A percentile compares a stretch with the other conserved stretches of the same genome.
Evolutionary conservation across 1,139 yeast genomes (phyloP).

Genomic region (Wickerhamiella infanticola): DNA sequence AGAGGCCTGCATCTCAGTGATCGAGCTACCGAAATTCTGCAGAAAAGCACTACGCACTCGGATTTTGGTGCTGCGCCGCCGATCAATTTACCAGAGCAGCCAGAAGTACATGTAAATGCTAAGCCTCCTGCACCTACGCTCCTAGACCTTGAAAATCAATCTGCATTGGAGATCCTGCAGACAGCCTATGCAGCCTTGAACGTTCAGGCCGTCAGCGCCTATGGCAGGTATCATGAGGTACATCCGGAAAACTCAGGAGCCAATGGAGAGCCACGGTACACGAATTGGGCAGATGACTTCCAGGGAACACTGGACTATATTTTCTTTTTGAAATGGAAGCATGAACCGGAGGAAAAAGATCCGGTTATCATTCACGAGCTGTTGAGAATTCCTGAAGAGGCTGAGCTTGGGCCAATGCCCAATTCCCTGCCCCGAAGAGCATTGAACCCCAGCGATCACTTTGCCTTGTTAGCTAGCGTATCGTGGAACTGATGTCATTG

Average conservation of each 20-base stretch:
- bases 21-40: conserved; percentile 2
- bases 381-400: conserved; percentile 7
- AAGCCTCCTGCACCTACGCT: too few species aligned
- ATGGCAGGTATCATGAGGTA: background rate
- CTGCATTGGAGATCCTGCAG: background rate
- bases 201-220: background rate
- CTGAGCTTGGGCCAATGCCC: conserved; percentile 11
- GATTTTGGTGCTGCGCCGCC: too few species aligned
- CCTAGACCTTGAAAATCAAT: background rate
- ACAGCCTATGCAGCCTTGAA: background rate
- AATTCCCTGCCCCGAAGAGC: conserved; percentile 11
- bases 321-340: conserved; percentile 1
- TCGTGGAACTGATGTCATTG: background rate
- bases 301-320: conserved; percentile 13
- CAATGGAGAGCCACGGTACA: conserved; percentile 11
- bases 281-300: conserved; percentile 15
- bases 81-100: too few species aligned
- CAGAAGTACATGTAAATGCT: too few species aligned
- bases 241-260: background rate
- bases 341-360: background rate
- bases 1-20: conserved; percentile 2
- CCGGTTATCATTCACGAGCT: conserved; percentile 4
- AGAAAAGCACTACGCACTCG: conserved; percentile 1
- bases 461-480: conserved; percentile 9
- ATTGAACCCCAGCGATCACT: conserved; percentile 14